Base-by-base conservation (phyloP, 257 asterid species). In the Nicotiana benthamiana region DNA sequence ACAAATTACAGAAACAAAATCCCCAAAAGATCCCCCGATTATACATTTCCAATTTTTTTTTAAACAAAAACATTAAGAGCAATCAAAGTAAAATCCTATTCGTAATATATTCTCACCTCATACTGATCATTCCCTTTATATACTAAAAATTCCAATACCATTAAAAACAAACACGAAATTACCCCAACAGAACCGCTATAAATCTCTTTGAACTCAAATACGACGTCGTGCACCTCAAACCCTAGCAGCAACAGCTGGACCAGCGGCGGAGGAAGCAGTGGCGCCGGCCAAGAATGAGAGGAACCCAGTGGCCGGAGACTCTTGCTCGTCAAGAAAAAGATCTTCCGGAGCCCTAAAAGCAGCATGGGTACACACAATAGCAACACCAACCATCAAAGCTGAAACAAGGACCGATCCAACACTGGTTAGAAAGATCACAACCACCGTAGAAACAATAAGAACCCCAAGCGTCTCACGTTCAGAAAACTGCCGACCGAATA, bases 291-390 rank as follows among this genome's bases (percentile, higher is more conserved):
- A 81, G 86, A 93, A 85, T 20, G 98, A 91, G 61, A 95, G 91
- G 84, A 95, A 92, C 2, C 97, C 95, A 3, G 93, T 82, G 9
- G 87, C 91, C 11, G 93, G 97, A 12, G 91, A 82, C 43, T 92
- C 97, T 85, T 92, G 97, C 62, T 94, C 97, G 51, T 93, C 97
- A 5, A 94, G 89, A 83, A 94, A 94, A 59, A 94, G 90, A 87
- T 94, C 98, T 63, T 94, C 98, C 2, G 98, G 98, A 57, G 80
- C 86, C 88, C 97, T 90, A 82, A 93, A 93, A 59, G 97, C 96
- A 24, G 94, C 98, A 89, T 94, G 97, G 34, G 89, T 67, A 66
- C 87, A 82, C 17, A 93, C 95, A 72, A 92, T 77, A 1, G 90
- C 95, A 9, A 85, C 79, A 2, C 98, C 98, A 54, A 92, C 83